These are phyloP conservation scores for Tardiomyces blankii DNA, from an alignment of 1,139 yeast species.

Conservation along the genomic window DNA sequence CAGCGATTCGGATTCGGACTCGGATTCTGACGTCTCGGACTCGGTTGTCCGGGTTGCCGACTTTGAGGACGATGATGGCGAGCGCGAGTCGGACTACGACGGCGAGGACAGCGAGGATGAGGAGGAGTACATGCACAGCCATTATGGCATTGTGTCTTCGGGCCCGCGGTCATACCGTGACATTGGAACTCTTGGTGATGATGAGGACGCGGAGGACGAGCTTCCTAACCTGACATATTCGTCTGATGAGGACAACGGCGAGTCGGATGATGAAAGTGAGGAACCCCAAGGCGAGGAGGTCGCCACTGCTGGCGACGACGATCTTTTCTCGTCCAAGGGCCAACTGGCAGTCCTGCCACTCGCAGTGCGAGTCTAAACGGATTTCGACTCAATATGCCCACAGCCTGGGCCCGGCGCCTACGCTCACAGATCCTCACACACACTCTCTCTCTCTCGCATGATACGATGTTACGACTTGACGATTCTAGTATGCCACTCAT, in stretches of 20 bases:
- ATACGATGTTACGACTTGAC: neutral
- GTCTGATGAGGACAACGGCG: constrained; percentile 12
- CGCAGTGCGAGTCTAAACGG: neutral
- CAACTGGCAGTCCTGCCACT: neutral
- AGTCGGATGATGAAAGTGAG: constrained; percentile 1
- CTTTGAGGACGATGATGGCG: neutral
- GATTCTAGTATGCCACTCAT: neutral
- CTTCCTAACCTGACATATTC: constrained; percentile 9
- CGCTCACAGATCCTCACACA: neutral
- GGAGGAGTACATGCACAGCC: constrained; percentile 5
- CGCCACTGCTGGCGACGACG: neutral
- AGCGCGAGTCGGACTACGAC: constrained; percentile 3
- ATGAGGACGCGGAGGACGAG: constrained; percentile 6
- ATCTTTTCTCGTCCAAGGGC: neutral
- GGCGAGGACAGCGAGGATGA: constrained; percentile 4
- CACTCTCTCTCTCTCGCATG: neutral
- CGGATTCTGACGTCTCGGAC: constrained; percentile 1
- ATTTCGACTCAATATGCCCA: neutral
- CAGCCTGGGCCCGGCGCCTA: neutral
- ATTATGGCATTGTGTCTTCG: constrained; percentile 6
- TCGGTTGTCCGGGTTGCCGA: neutral
- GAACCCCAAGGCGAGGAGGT: neutral
- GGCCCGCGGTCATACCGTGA: constrained; percentile 1
- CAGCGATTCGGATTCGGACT: constrained; percentile 1
- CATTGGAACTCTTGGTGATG: constrained; percentile 2